Base-by-base conservation (phyloP, 108 stramenopile genomes). In the Cyclotella baltica region DNA sequence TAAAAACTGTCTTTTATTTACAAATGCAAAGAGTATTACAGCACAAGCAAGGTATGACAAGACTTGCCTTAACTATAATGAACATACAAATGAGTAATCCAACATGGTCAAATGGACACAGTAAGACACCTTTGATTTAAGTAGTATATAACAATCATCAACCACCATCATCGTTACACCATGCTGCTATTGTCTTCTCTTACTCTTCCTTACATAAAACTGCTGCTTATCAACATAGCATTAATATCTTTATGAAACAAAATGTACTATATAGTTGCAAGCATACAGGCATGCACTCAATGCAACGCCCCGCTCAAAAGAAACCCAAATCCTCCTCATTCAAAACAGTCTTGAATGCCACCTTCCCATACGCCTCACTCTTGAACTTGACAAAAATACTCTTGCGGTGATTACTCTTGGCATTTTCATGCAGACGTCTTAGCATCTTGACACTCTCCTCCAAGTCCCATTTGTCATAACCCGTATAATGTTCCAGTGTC, bases 401-500 rank as follows among this genome's bases (percentile, higher is more conserved):
- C 52, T 85, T 85, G 35, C 85, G 68, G 15, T 64, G 35, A 53
- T 68, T 68, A 4, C 65, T 76, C 79, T 85, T 82, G 8, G 90
- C 86, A 28, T 80, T 75, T 31, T 65, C 62, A 4, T 91, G 89
- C 37, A 88, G 81, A 31, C 51, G 57, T 57, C 89, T 84, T 10
- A 94, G 43, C 28, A 51, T 34, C 76, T 86, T 57, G 9, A 94
- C 93, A 0, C 76, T 61, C 0, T 84, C 76, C 43, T 84, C 73
- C 6, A 94, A 53, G 36, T 89, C 89, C 29, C 70, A 76, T 38
- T 51, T 47, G 11, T 65, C 67, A 77, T 90, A 90, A 34, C 89
- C 88, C 0, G 90, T 90, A 68, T 90, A 89, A 58, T 92, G 63
- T 48, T 89, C 59, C 1, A 94, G 78, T 3, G 93, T 92, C 55